Evolutionary conservation across 108 stramenopile species (phyloP), one percentile per base, ranked within the genome.

Genomic region (Pseudonitzschia multiseries): DNA sequence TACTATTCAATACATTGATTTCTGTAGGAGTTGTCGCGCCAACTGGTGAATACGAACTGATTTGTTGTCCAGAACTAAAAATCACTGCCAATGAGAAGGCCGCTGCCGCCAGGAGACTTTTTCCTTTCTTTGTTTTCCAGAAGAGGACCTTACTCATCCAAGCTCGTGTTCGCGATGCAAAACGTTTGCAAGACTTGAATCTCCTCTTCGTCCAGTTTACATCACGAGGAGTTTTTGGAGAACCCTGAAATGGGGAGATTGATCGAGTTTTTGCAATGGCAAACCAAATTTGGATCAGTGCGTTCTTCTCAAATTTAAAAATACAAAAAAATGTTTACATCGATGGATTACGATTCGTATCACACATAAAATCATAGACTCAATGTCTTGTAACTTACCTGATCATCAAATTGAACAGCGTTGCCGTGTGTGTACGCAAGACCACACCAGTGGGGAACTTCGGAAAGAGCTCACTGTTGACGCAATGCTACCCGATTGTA

Each of bases 101-200:
- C 17, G 78, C 78, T 27, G 82, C 78, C 14, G 74, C 74, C 40
- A 83, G 31, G 27, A 83, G 52, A 61, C 82, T 78, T 24, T 67
- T 68, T 20, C 74, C 68, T 29, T 62, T 67, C n/a, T 48, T 75
- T 51, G 54, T 52, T 57, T 72, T 77, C 82, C 82, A 83, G 28
- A 53, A 48, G 9, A 68, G 20, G 9, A 72, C 81, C 33, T 71
- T 51, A 31, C 44, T 44, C 52, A 77, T 72, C 75, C 71, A 77
- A 33, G 6, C 18, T 29, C 41, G 44, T 18, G 76, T 31, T 22
- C 42, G 62, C 44, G 57, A 2, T 13, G 48, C 75, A 51, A 76
- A 76, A 14, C 31, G 33, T 51, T 56, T 52, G 75, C 67, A 76
- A 33, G 59, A 61, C 26, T 36, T 12, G 14, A 61, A 6, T 36